Conservation (phyloP, 2,329 filamentous ascomycete species). For the Colletotrichum orbiculare region DNA sequence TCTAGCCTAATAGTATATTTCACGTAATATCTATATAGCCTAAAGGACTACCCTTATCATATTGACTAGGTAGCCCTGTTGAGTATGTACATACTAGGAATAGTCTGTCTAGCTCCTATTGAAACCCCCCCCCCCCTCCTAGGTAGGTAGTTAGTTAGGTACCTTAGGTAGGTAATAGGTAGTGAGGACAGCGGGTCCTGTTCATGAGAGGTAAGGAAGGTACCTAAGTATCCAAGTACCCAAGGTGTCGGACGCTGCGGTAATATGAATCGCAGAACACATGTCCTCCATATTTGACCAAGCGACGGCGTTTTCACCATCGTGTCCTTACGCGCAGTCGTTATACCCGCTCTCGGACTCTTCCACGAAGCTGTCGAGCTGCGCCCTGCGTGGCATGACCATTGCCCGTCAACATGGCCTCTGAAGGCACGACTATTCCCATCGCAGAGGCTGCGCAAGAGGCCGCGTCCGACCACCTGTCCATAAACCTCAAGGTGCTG, state of each 20-base stretch:
- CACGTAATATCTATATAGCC: too few relatives aligned
- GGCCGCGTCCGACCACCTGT: conserved; percentile 46
- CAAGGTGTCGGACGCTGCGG: too few relatives aligned
- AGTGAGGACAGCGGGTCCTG: conserved; percentile 33
- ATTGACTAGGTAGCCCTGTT: too few relatives aligned
- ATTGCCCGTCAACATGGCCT: conserved; percentile 50
- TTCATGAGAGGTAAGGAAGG: conserved; percentile 16
- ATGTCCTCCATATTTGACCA: conserved; percentile 31
- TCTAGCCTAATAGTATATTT: too few relatives aligned
- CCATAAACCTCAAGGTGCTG: conserved; percentile 67
- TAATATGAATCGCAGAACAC: conserved; percentile 1
- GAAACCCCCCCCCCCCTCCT: too few relatives aligned
- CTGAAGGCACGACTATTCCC: conserved; percentile 42
- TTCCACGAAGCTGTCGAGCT: conserved; percentile 31
- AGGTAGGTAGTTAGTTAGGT: too few relatives aligned
- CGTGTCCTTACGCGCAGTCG: conserved; percentile 13
- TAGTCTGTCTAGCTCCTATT: too few relatives aligned
- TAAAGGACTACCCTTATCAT: too few relatives aligned
- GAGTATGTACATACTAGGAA: too few relatives aligned
- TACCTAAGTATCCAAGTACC: neutral
- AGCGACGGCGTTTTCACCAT: conserved; percentile 30
- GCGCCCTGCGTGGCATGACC: conserved; percentile 33
- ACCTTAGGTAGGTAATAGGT: neutral
- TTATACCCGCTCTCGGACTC: neutral
- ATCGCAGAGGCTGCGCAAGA: conserved; percentile 41